A percentile compares a stretch with the other conserved stretches of the same genome.
Conservation (phyloP, 2,329 filamentous ascomycete species). For the Pseudophaeomoniella oleicola region DNA sequence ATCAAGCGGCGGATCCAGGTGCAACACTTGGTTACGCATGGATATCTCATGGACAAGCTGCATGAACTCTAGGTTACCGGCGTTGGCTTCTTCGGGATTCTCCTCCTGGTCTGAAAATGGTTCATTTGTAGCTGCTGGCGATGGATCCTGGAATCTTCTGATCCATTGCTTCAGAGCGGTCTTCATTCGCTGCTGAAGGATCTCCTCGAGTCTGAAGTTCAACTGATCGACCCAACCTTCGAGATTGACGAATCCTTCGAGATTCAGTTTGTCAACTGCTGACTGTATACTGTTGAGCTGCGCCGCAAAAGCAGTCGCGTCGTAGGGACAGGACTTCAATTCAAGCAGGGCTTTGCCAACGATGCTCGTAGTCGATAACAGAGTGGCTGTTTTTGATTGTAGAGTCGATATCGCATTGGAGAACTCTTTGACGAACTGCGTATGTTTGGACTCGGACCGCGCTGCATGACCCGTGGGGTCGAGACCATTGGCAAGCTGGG, state of each 20-base stretch:
- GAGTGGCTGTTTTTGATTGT: conserved; percentile 69
- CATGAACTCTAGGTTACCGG: conserved; percentile 26
- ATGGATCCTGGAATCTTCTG: conserved; percentile 50
- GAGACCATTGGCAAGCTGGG: conserved; percentile 42
- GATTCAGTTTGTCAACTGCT: conserved; percentile 86
- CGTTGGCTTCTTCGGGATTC: conserved; percentile 16
- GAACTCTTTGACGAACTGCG: conserved; percentile 91
- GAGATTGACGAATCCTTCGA: conserved; percentile 92
- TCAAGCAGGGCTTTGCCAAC: conserved; percentile 71
- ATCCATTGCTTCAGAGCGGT: conserved; percentile 81
- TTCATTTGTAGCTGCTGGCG: conserved; percentile 5
- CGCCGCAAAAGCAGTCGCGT: conserved; percentile 60
- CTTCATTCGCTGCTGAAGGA: conserved; percentile 68
- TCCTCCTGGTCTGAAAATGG: conserved; percentile 8
- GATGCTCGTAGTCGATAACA: conserved; percentile 66
- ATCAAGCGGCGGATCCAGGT: conserved; percentile 84
- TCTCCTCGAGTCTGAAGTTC: conserved; percentile 71
- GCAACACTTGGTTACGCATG: conserved; percentile 97
- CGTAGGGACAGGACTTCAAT: conserved; percentile 72
- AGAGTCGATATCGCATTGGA: conserved; percentile 74
- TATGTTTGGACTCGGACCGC: conserved; percentile 74
- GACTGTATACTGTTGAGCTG: conserved; percentile 77
- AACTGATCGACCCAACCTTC: conserved; percentile 76
- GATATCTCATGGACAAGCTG: conserved; percentile 75
- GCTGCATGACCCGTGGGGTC: conserved; percentile 42